phyloP scores from a whole-genome alignment of 345 rosid genomes.

The Eucalyptus decipiens region DNA sequence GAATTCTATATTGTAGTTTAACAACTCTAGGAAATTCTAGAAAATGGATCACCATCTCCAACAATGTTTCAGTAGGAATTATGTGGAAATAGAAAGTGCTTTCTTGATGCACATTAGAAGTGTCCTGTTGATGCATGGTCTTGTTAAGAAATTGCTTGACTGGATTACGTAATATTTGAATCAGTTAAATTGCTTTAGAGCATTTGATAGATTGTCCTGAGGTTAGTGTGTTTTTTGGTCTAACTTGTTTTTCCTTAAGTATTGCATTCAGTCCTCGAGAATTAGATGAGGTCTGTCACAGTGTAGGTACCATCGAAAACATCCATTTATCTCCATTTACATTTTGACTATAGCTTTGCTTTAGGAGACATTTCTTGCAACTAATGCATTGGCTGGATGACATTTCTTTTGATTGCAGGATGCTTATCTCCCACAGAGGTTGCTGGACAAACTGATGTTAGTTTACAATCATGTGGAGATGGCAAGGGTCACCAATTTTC shows the following conservation, averaged over 20 bases:
- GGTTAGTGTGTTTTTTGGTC: not conserved
- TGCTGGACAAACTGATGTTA: constrained; percentile 88
- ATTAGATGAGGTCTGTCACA: not conserved
- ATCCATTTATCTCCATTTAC: not conserved
- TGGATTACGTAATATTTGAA: not conserved
- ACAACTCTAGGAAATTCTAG: too few relatives aligned
- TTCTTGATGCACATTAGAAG: not conserved
- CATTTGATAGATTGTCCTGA: not conserved
- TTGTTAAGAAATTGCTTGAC: not conserved
- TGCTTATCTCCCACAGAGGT: constrained; percentile 97
- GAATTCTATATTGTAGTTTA: too few relatives aligned
- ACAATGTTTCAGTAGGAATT: not conserved
- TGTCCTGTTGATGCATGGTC: not conserved
- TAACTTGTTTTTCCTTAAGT: not conserved
- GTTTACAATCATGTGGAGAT: constrained; percentile 93
- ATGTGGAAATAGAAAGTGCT: not conserved
- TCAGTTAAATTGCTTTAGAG: not conserved
- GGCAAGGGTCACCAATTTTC: constrained; percentile 98
- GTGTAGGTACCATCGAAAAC: not conserved
- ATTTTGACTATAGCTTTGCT: not conserved
- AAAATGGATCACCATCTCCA: too few relatives aligned
- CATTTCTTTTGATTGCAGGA: constrained; percentile 32
- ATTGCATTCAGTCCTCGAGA: not conserved
- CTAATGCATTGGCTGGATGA: not conserved
- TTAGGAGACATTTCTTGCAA: not conserved